Base-by-base conservation (phyloP, 2,329 filamentous ascomycete species). In the Penicillium capsulatum region DNA sequence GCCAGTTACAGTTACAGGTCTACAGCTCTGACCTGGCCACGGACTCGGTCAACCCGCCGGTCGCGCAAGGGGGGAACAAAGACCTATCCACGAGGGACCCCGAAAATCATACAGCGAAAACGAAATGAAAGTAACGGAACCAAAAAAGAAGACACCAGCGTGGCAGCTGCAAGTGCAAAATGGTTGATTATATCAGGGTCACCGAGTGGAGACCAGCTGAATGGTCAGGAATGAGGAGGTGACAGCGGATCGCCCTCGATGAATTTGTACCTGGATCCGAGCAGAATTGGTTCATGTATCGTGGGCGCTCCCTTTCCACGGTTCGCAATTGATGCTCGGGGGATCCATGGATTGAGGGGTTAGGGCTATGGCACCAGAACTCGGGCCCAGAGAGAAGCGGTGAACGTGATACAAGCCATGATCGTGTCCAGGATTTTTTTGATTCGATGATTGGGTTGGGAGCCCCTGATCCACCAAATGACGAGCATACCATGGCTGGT, bases 211-310 rank as follows among this genome's bases (percentile, higher is more conserved):
- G 51, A 54, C 51, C 36, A 40, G 47, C 40, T 30, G 45, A 45
- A 40, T 40, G 39, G 52, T 47, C n/a, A n/a, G 47, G 44, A 45
- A 48, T 45, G 51, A 57, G 48, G 50, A 56, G 58, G 56, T 60
- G 56, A 62, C 55, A 59, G 55, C 57, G 51, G 57, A 58, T 57
- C 54, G 50, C 44, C 50, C 45, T 55, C 51, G 50, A 47, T 44
- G 30, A 30, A 19, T 39, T 31, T 48, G 51, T 59, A 48, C 57
- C 58, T 55, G 51, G 45, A 52, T 51, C 42, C 31, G 38, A 40
- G 35, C 36, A 22, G 5, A 5, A 9, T 5, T 22, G 19, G 19
- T 22, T 22, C 19, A 9, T 22, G 19, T 22, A 22, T 22, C 19
- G 19, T 22, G 19, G 19, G 5, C 9, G 19, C 9, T 5, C 5